Evolutionary conservation across 257 asterid genomes (phyloP).

Genomic region (Solanum paucissectum): DNA sequence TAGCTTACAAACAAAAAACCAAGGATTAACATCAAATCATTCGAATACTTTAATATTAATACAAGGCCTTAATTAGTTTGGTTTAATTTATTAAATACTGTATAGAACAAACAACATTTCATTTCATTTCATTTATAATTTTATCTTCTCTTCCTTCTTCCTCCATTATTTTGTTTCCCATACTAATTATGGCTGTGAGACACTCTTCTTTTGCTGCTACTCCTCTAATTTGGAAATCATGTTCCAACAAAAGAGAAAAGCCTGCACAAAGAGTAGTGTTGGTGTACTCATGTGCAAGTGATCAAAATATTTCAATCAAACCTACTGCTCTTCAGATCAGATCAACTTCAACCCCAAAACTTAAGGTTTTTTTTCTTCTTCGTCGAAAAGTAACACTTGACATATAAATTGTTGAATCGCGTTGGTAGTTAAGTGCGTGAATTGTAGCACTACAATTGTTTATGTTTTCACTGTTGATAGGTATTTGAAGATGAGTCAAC

Average conservation of each 20-base stretch:
- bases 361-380: not conserved
- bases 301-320: conserved; percentile 13
- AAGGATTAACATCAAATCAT: not conserved
- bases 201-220: not conserved
- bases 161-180: not conserved
- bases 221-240: not conserved
- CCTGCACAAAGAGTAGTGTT: not conserved
- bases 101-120: not conserved
- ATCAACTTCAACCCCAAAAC: conserved; percentile 31
- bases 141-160: not conserved
- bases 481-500: conserved; percentile 15
- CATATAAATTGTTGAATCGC: not conserved
- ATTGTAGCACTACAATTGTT: not conserved
- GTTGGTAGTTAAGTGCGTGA: not conserved
- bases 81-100: not conserved
- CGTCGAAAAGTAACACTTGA: not conserved
- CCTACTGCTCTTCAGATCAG: conserved; percentile 29
- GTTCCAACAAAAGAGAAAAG: not conserved
- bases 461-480: not conserved
- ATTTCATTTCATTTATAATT: not conserved
- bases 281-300: not conserved
- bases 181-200: not conserved
- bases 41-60: not conserved
- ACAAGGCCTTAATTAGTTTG: not conserved
- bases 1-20: not conserved